phyloP scores from a whole-genome alignment of 257 asterid genomes.

The Solanum ossicruentum region DNA sequence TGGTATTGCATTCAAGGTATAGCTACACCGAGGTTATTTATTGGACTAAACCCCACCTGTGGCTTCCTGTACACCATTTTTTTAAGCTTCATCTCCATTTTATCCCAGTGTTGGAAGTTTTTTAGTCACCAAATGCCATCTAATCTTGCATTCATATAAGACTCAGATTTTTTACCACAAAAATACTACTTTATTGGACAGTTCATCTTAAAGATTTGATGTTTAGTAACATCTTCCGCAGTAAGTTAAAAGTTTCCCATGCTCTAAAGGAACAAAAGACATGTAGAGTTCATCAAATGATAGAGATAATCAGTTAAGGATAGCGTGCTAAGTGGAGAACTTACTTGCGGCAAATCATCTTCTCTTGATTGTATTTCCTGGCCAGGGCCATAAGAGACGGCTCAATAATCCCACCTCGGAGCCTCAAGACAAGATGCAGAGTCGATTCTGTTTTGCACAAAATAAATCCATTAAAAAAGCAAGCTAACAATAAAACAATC shows the following conservation, averaged over 20 bases:
- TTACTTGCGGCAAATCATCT: constrained; percentile 70
- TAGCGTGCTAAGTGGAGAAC: neutral
- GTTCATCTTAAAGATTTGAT: neutral
- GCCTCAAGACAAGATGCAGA: constrained; percentile 65
- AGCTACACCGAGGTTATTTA: neutral
- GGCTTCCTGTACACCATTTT: neutral
- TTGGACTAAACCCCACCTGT: neutral
- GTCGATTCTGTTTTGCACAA: constrained; percentile 36
- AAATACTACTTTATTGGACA: neutral
- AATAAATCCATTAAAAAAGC: neutral
- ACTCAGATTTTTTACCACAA: neutral
- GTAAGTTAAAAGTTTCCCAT: neutral
- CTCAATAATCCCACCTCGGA: constrained; percentile 65
- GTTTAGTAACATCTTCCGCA: neutral
- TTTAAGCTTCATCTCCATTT: neutral
- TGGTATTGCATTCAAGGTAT: neutral
- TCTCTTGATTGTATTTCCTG: constrained; percentile 54
- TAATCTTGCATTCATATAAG: neutral
- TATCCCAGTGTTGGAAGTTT: neutral
- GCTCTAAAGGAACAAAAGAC: neutral
- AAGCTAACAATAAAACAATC: neutral
- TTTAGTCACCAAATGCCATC: neutral
- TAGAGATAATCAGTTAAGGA: neutral
- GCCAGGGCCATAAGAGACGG: constrained; percentile 63
- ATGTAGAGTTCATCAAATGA: neutral